Conservation (phyloP, 2,329 filamentous ascomycete species). For the Ustilaginoidea virens region DNA sequence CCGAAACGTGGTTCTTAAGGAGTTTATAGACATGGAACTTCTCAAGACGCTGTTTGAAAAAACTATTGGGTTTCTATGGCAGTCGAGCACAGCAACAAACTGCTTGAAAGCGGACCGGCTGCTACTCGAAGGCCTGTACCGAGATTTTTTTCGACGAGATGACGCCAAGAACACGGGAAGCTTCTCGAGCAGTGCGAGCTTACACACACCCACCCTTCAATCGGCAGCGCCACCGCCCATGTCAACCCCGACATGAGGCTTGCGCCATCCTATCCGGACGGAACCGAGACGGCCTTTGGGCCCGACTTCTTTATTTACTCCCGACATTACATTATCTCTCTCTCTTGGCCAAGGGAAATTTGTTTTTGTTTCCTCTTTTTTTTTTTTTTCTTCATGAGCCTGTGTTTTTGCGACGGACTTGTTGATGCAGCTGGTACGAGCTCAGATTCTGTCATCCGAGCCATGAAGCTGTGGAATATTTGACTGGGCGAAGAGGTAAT, state of each 20-base stretch:
- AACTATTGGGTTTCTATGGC: conserved; percentile 62
- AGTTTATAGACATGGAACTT: conserved; percentile 37
- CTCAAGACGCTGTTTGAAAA: conserved; percentile 48
- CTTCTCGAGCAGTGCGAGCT: conserved; percentile 25
- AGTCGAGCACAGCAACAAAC: conserved; percentile 57
- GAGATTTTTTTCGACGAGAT: conserved; percentile 23
- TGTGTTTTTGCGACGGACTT: too few species aligned
- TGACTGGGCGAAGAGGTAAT: too few species aligned
- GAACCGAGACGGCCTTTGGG: too few species aligned
- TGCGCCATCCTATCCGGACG: not conserved
- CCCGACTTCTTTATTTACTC: too few species aligned
- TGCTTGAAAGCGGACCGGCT: conserved; percentile 58
- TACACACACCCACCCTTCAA: conserved; percentile 9
- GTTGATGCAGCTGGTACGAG: too few species aligned
- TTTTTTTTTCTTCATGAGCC: too few species aligned
- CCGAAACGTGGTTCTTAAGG: conserved; percentile 44
- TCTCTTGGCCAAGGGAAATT: too few species aligned
- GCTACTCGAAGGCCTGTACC: conserved; percentile 47
- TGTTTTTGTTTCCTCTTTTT: too few species aligned
- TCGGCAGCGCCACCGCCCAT: conserved; percentile 7
- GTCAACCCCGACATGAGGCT: conserved; percentile 1
- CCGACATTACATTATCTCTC: too few species aligned
- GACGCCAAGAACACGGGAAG: conserved; percentile 19
- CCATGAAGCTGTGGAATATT: too few species aligned
- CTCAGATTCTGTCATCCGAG: too few species aligned